A percentile compares a stretch with the other conserved stretches of the same genome.
These are phyloP conservation scores for Pyrrhoderma lamaoense DNA, from an alignment of 1,284 basidiomycete genomes.

Conservation along the genomic window DNA sequence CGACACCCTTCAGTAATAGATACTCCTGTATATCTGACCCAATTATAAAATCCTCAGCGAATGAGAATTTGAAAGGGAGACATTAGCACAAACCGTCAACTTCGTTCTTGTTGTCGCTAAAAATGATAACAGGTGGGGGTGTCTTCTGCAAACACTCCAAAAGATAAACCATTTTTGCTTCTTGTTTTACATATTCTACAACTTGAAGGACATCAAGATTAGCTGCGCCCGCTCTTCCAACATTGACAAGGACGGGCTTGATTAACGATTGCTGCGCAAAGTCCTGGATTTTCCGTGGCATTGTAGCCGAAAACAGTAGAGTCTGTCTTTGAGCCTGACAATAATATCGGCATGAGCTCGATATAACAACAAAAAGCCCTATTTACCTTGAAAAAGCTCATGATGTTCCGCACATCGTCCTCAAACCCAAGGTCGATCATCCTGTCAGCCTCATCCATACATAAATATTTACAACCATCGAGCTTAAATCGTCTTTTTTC, in stretches of 20 bases:
- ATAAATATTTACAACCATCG: conserved; percentile 89
- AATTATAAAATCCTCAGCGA: background rate
- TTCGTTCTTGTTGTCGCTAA: conserved; percentile 99
- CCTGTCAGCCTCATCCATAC: conserved; percentile 98
- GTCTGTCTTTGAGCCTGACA: conserved; percentile 90
- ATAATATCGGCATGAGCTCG: conserved; percentile 18
- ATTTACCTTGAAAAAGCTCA: conserved; percentile 92
- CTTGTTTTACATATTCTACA: conserved; percentile 98
- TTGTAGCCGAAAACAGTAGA: conserved; percentile 94
- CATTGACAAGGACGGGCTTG: conserved; percentile 90
- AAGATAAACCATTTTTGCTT: conserved; percentile 99
- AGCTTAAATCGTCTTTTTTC: conserved; percentile 91
- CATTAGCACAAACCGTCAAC: conserved; percentile 70
- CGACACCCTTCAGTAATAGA: conserved; percentile 91
- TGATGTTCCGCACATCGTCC: conserved; percentile 96
- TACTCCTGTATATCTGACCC: conserved; percentile 93
- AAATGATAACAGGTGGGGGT: conserved; percentile 95
- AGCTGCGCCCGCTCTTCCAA: conserved; percentile 95
- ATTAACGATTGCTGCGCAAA: conserved; percentile 96
- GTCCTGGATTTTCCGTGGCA: conserved; percentile 98
- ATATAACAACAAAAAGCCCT: background rate
- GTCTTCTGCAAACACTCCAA: conserved; percentile 98
- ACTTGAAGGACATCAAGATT: conserved; percentile 96
- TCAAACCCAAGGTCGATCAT: conserved; percentile 99
- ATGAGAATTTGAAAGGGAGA: background rate